Conservation (phyloP, 805 yeast genomes). For the Candida ponderosae region DNA sequence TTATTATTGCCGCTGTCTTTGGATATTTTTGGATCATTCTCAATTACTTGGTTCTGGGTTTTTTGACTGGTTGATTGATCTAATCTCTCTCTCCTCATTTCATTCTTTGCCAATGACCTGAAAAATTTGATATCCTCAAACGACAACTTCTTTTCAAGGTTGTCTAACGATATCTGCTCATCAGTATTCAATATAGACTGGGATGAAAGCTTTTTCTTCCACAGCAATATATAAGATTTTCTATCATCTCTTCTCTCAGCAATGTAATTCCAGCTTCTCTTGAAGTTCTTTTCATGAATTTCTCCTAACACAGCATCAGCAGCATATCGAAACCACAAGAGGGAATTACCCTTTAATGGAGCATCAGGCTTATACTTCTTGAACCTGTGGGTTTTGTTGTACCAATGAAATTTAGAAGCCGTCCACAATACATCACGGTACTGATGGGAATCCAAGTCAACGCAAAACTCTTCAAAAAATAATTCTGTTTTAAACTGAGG, state of each 20-base stretch:
- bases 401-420: conserved; percentile 75
- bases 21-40: background rate
- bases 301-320: conserved; percentile 70
- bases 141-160: conserved; percentile 50
- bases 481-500: conserved; percentile 73
- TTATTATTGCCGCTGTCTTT: conserved; percentile 6
- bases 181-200: conserved; percentile 25
- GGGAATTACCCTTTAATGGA: conserved; percentile 52
- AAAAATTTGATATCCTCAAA: conserved; percentile 82
- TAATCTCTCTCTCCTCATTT: conserved; percentile 49
- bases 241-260: conserved; percentile 67
- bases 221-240: conserved; percentile 54
- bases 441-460: conserved; percentile 77
- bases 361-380: conserved; percentile 58
- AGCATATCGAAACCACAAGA: conserved; percentile 76
- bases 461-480: conserved; percentile 82
- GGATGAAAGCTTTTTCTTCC: conserved; percentile 48
- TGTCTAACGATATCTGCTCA: conserved; percentile 32
- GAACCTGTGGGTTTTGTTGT: conserved; percentile 66
- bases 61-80: conserved; percentile 7
- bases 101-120: conserved; percentile 68
- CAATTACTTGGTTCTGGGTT: conserved; percentile 1
- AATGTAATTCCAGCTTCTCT: conserved; percentile 87
- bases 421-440: conserved; percentile 77
- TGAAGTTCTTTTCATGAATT: conserved; percentile 70